Base-by-base conservation (phyloP, 495 filamentous ascomycete genomes). In the Aspergillus heteromorphus region DNA sequence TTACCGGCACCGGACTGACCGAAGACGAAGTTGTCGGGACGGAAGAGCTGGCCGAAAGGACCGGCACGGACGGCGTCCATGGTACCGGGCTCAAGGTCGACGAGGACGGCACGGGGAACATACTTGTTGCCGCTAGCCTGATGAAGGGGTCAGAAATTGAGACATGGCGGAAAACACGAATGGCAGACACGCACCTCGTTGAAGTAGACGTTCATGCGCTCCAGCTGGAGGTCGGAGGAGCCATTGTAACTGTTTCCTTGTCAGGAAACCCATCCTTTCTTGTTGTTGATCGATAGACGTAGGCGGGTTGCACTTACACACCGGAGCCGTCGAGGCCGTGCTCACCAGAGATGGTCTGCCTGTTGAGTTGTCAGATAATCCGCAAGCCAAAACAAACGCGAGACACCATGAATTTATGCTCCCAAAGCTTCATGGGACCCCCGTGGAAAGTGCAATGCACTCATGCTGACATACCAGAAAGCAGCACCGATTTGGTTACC, bases 151-250 rank as follows among this genome's bases (percentile, higher is more conserved):
- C 16, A 66, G 51, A 20, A 49, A 51, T 30, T 48, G 48, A 51
- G 41, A 41, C 4, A 41, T 25, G 29, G 48, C 29, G 20, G 4
- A 21, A 40, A n/a, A 6, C 16, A 47, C 5, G 45, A 45, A 5
- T 38, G 30, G 40, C 8, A 17, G 45, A 30, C 6, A 73, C 79
- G 52, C 73, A 96, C 92, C 88, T 97, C 90, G 80, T 97, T 99
- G 85, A 99, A 99, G 86, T 99, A 99, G 74, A 99, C 93, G 79
- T 92, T 99, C 92, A 99, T 96, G 69, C 93, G 92, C 87, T 99
- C 93, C 57, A 97, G 82, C 82, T 99, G 93, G 71, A 99, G 91
- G 76, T 97, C 93, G 49, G 92, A 97, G 59, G 89, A 88, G 65
- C 95, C 93, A 75, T 92, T 92, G 83, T 97, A 97, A 54, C 92